Evolutionary conservation across 495 filamentous ascomycete species (phyloP).

Genomic region (Opeltia flavorubescens): DNA sequence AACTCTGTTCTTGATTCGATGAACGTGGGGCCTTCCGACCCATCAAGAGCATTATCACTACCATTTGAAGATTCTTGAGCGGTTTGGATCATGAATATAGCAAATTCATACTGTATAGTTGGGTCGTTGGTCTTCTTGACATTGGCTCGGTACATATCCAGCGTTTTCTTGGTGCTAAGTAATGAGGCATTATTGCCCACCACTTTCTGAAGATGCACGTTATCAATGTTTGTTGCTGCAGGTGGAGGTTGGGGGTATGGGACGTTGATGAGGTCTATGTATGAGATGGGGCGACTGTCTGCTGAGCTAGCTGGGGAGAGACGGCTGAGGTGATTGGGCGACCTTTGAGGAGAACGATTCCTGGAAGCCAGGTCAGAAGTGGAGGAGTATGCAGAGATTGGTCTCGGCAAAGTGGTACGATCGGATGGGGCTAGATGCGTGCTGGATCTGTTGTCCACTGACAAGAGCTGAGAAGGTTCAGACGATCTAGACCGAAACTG

Average conservation of each 20-base stretch:
- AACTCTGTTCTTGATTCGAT: slow-evolving; percentile 49
- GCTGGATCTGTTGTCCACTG: neutral
- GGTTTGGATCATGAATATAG: slow-evolving; percentile 78
- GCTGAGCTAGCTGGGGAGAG: slow-evolving; percentile 29
- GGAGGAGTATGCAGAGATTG: slow-evolving; percentile 56
- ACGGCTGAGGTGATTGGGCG: slow-evolving; percentile 39
- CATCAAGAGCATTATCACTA: slow-evolving; percentile 25
- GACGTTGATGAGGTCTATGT: slow-evolving; percentile 74
- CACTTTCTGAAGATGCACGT: slow-evolving; percentile 56
- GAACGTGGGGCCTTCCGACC: slow-evolving; percentile 24
- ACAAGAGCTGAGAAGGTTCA: slow-evolving; percentile 1
- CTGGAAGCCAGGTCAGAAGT: slow-evolving; percentile 53
- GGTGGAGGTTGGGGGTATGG: slow-evolving; percentile 80
- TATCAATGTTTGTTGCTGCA: slow-evolving; percentile 59
- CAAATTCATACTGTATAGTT: slow-evolving; percentile 84
- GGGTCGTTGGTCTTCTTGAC: slow-evolving; percentile 92
- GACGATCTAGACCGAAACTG: slow-evolving; percentile 1
- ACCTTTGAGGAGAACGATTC: slow-evolving; percentile 39
- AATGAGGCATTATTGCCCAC: slow-evolving; percentile 82
- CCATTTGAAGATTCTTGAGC: slow-evolving; percentile 49
- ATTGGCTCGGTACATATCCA: slow-evolving; percentile 94
- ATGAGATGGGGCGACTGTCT: slow-evolving; percentile 64
- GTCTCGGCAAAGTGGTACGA: slow-evolving; percentile 34
- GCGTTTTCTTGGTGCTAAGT: slow-evolving; percentile 74
- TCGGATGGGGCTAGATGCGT: neutral